phyloP scores from a whole-genome alignment of 1,139 yeast species.

The Magnusiomyces ingens region DNA sequence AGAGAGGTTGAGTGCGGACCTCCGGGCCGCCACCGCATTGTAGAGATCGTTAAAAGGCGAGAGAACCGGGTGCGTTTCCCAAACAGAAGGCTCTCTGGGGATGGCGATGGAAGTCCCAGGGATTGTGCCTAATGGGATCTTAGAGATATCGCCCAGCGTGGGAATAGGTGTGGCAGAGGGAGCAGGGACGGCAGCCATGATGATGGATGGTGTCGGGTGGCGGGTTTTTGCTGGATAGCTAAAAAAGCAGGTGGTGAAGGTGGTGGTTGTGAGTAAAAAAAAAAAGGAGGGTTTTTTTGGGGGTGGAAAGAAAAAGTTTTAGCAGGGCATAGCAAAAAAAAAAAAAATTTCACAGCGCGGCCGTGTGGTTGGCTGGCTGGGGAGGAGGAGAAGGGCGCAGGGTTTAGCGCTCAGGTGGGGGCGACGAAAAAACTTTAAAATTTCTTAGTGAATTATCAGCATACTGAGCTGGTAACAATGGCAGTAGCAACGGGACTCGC shows the following conservation, averaged over 20 bases:
- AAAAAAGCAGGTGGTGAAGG: neutral
- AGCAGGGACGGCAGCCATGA: constrained; percentile 18
- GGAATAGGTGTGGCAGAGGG: constrained; percentile 23
- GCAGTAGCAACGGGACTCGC: too few relatives aligned
- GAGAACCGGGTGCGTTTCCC: constrained; percentile 84
- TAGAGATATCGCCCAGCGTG: constrained; percentile 24
- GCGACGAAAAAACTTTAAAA: too few relatives aligned
- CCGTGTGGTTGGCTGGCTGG: too few relatives aligned
- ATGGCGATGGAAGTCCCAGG: constrained; percentile 19
- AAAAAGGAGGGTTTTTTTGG: neutral
- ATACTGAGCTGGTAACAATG: too few relatives aligned
- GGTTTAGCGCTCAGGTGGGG: too few relatives aligned
- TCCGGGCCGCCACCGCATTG: constrained; percentile 63
- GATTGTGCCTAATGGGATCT: constrained; percentile 16
- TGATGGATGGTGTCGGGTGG: neutral
- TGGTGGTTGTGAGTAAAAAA: neutral
- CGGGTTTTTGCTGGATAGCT: neutral
- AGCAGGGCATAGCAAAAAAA: too few relatives aligned
- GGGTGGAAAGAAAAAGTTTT: neutral
- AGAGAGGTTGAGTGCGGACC: constrained; percentile 70
- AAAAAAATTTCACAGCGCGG: too few relatives aligned
- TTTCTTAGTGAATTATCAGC: too few relatives aligned
- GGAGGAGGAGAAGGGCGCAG: too few relatives aligned
- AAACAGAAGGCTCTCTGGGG: constrained; percentile 36
- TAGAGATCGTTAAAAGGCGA: constrained; percentile 75